A percentile compares a stretch with the other conserved stretches of the same genome.
These are phyloP conservation scores for Botrytis fragariae DNA, from an alignment of 2,329 filamentous ascomycete genomes.

Conservation along the genomic window DNA sequence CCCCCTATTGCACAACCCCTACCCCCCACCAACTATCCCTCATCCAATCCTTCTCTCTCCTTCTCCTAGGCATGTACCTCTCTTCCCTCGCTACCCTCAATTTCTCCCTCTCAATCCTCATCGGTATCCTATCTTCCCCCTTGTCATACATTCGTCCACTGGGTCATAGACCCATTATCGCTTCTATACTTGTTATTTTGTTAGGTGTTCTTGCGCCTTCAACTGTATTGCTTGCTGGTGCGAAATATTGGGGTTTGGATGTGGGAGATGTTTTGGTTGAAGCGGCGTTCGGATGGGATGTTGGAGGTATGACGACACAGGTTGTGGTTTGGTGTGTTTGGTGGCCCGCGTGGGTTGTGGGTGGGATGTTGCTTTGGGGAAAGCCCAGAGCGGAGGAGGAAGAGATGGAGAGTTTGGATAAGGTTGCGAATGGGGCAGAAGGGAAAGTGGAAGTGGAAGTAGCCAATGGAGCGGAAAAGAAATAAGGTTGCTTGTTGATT, in stretches of 20 bases:
- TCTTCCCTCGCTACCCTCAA: slow-evolving; percentile 93
- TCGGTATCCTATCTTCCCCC: slow-evolving; percentile 76
- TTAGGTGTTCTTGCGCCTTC: slow-evolving; percentile 63
- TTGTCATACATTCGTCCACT: slow-evolving; percentile 69
- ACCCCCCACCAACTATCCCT: slow-evolving; percentile 71
- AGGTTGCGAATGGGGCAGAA: background rate
- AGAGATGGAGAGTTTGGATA: background rate
- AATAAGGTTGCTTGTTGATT: background rate
- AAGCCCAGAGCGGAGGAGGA: slow-evolving; percentile 24
- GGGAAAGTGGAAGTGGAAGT: background rate
- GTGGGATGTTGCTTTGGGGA: slow-evolving; percentile 54
- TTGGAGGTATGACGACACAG: slow-evolving; percentile 86
- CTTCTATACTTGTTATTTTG: slow-evolving; percentile 48
- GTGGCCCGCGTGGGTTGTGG: slow-evolving; percentile 88
- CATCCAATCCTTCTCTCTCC: slow-evolving; percentile 87
- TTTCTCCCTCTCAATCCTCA: slow-evolving; percentile 83
- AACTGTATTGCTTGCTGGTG: slow-evolving; percentile 48
- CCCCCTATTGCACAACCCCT: slow-evolving; percentile 46
- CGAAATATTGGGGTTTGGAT: slow-evolving; percentile 47
- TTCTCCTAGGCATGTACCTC: slow-evolving; percentile 86
- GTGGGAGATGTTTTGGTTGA: slow-evolving; percentile 62
- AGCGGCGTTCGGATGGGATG: slow-evolving; percentile 83
- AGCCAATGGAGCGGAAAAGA: background rate
- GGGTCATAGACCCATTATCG: slow-evolving; percentile 41
- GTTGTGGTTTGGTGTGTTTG: slow-evolving; percentile 92